Percentiles rank a stretch among this genome's conserved stretches.
These are phyloP conservation scores for Diplodia seriata DNA, from an alignment of 2,329 filamentous ascomycete genomes.

Conservation along the genomic window DNA sequence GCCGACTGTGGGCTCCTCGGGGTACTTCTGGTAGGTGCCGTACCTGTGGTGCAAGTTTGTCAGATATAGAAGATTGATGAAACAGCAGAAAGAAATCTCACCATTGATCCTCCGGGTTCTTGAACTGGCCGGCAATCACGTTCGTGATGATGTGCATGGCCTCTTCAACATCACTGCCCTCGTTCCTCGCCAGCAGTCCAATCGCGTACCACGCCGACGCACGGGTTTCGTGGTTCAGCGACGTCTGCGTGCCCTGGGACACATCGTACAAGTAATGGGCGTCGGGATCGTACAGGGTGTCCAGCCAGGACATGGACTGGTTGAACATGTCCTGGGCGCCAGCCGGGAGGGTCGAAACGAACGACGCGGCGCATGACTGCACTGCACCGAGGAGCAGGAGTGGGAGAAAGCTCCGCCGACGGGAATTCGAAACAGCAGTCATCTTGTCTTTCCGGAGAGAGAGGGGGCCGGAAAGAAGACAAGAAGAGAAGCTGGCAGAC, in stretches of 20 bases:
- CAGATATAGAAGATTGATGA: neutral
- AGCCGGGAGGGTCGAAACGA: conserved; percentile 16
- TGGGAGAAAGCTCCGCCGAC: neutral
- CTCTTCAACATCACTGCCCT: conserved; percentile 56
- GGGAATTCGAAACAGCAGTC: neutral
- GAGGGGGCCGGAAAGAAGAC: neutral
- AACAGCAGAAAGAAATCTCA: conserved; percentile 41
- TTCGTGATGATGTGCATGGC: conserved; percentile 63
- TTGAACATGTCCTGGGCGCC: conserved; percentile 42
- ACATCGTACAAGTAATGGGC: conserved; percentile 61
- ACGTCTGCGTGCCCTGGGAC: conserved; percentile 38
- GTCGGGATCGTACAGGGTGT: conserved; percentile 60
- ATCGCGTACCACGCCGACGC: conserved; percentile 66
- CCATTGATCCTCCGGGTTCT: conserved; percentile 62
- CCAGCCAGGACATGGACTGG: conserved; percentile 63
- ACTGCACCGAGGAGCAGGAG: conserved; percentile 11
- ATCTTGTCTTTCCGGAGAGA: neutral
- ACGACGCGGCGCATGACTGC: conserved; percentile 14
- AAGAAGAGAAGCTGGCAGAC: neutral
- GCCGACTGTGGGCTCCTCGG: conserved; percentile 65
- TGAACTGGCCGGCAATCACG: conserved; percentile 61
- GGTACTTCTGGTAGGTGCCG: conserved; percentile 61
- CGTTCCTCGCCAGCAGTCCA: conserved; percentile 63
- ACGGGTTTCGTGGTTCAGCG: conserved; percentile 63
- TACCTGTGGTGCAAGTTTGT: conserved; percentile 41